Percentiles rank a stretch among this genome's conserved stretches.
phyloP scores from a whole-genome alignment of 441 rosid species.

The Euphorbia schlechtendalii region DNA sequence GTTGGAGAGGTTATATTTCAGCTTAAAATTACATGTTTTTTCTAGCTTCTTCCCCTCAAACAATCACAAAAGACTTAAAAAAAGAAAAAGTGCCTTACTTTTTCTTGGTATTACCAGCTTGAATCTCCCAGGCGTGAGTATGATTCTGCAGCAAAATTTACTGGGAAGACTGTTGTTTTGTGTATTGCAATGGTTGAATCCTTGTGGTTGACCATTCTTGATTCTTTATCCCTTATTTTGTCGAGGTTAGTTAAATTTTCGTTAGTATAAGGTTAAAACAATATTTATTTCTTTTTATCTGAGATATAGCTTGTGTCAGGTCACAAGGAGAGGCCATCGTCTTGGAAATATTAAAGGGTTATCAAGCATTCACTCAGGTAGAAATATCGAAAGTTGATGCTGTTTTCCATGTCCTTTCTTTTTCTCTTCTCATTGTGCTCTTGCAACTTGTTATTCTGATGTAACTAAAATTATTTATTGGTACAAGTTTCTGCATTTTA shows the following conservation, averaged over 20 bases:
- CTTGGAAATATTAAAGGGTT: slow-evolving; percentile 94
- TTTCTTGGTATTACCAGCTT: slow-evolving; percentile 51
- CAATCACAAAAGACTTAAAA: neutral
- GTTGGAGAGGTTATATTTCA: slow-evolving; percentile 69
- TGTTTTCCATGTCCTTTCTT: slow-evolving; percentile 13
- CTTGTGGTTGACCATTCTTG: slow-evolving; percentile 96
- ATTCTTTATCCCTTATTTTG: slow-evolving; percentile 83
- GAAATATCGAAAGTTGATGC: slow-evolving; percentile 20
- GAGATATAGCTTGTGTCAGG: slow-evolving; percentile 49
- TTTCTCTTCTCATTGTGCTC: neutral
- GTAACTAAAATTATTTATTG: neutral
- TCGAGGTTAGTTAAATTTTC: slow-evolving; percentile 55
- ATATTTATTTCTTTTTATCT: slow-evolving; percentile 14
- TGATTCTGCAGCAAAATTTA: slow-evolving; percentile 48
- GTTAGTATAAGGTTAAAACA: neutral
- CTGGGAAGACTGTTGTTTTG: slow-evolving; percentile 72
- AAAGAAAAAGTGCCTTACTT: slow-evolving; percentile 10
- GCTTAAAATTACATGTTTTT: slow-evolving; percentile 19
- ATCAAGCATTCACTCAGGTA: slow-evolving; percentile 99
- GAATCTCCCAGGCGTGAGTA: slow-evolving; percentile 85
- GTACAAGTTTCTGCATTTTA: slow-evolving; percentile 12
- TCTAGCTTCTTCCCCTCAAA: neutral
- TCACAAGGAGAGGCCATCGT: slow-evolving; percentile 99
- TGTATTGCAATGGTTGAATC: slow-evolving; percentile 95
- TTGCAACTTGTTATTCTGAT: slow-evolving; percentile 2